These are phyloP conservation scores for Selaginella tamariscina DNA, from an alignment of 75 land plant genomes.

Conservation along the genomic window DNA sequence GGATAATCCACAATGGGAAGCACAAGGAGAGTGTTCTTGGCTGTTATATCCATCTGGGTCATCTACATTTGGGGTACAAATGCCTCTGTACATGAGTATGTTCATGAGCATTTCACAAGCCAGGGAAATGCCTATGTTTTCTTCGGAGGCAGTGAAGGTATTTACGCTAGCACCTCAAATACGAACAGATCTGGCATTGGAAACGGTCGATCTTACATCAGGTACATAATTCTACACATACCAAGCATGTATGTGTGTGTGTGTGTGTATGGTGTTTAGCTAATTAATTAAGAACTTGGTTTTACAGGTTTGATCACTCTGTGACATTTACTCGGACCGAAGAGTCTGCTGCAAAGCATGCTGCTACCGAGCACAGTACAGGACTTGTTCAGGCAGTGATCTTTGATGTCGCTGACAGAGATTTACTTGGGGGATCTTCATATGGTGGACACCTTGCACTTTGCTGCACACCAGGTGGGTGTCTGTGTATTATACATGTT, in stretches of 20 bases:
- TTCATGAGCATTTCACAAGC: neutral
- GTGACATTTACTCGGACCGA: constrained; percentile 37
- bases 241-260: neutral
- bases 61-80: neutral
- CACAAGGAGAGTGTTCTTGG: too few relatives aligned
- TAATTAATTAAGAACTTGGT: neutral
- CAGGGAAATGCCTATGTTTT: constrained; percentile 14
- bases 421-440: constrained; percentile 37
- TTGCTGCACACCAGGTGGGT: constrained; percentile 55
- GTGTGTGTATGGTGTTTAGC: neutral
- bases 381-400: constrained; percentile 33
- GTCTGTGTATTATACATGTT: constrained; percentile 2
- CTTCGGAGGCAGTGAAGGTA: constrained; percentile 12
- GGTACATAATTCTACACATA: neutral
- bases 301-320: constrained; percentile 42
- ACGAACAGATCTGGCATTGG: neutral
- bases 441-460: constrained; percentile 42
- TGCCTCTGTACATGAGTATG: constrained; percentile 7
- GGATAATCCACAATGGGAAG: too few relatives aligned
- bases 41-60: neutral
- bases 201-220: constrained; percentile 9
- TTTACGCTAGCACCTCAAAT: neutral
- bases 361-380: constrained; percentile 16
- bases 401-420: constrained; percentile 40
- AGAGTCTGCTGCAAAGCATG: constrained; percentile 19